Percentiles rank a stretch among this genome's conserved stretches.
Conservation (phyloP, 2,329 filamentous ascomycete species). For the Aspergillus oerlinghausenensis region DNA sequence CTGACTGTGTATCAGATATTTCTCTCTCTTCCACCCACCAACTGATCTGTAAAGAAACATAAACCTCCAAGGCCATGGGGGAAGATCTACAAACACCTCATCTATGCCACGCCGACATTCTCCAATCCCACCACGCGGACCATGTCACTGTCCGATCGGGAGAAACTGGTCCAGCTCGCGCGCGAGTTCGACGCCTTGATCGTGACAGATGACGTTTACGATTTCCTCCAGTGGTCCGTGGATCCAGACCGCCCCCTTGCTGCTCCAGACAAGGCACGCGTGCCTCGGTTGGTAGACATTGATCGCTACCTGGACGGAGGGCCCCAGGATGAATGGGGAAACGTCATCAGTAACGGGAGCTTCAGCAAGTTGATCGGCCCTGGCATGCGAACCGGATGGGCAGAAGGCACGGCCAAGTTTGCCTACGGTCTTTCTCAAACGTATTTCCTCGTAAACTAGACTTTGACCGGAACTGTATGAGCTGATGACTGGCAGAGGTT, state of each 20-base stretch:
- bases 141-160: constrained; percentile 65
- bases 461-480: not conserved
- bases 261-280: constrained; percentile 36
- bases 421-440: constrained; percentile 56
- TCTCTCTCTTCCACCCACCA: not conserved
- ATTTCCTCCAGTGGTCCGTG: constrained; percentile 76
- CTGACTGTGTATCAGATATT: not conserved
- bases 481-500: constrained; percentile 42
- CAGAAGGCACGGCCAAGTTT: constrained; percentile 64
- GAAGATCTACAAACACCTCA: constrained; percentile 80
- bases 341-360: constrained; percentile 78
- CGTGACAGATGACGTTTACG: constrained; percentile 88
- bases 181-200: constrained; percentile 76
- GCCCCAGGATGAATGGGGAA: constrained; percentile 63
- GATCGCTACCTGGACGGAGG: constrained; percentile 64
- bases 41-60: constrained; percentile 38
- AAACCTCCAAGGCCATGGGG: constrained; percentile 58
- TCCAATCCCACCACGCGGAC: constrained; percentile 83
- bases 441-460: constrained; percentile 36
- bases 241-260: constrained; percentile 15
- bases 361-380: constrained; percentile 86
- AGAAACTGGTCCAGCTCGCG: constrained; percentile 69
- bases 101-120: constrained; percentile 86
- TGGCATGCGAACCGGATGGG: constrained; percentile 83
- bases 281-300: constrained; percentile 74